Evolutionary conservation across 1,139 yeast species (phyloP), one percentile per base, ranked within the genome.

Genomic region (Saccharomycopsis hybrid): DNA sequence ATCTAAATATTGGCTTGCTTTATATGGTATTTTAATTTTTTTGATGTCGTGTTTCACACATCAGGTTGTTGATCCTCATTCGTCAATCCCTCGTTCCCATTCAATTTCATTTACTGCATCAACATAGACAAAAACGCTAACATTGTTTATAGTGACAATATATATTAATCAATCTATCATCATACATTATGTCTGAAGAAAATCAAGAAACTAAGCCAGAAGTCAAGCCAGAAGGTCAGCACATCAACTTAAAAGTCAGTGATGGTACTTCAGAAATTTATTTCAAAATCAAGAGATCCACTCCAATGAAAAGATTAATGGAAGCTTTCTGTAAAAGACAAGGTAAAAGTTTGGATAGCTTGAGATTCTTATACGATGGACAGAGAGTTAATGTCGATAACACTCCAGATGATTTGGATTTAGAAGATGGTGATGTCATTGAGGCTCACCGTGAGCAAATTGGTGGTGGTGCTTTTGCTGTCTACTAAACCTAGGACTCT

Each of bases 281-380:
- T 68, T 94, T 94, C 81, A 90, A 92, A 69, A 90, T 94, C 69
- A 90, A 90, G 72, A 79, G 88, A 68, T 77, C 90, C 50, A 94
- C 98, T 4, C 96, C 94, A 44, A 76, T 94, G 75, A 86, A 81
- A 68, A 86, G 96, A 72, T 80, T 94, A 60, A 92, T 94, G 90
- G 97, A 92, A 63, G 96, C 97, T 4, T 94, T 90, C 67, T 94
- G 97, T 67, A 90, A 90, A 71, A 85, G 98, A 73, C 96, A 92
- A 65, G 97, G 98, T 47, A 92, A 90, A 66, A 82, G 85, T 58
- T 71, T 84, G 65, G 80, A 78, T 60, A 80, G 92, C 44, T 74
- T 94, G 65, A 80, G 97, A 66, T 94, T 94, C 67, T 73, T 92
- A 63, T 84, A 85, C 63, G 98, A 94, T 60, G 99, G 99, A 55